Evolutionary conservation across 2,329 filamentous ascomycete species (phyloP), one percentile per base, ranked within the genome.

Genomic region (Botrytis pseudocinerea): DNA sequence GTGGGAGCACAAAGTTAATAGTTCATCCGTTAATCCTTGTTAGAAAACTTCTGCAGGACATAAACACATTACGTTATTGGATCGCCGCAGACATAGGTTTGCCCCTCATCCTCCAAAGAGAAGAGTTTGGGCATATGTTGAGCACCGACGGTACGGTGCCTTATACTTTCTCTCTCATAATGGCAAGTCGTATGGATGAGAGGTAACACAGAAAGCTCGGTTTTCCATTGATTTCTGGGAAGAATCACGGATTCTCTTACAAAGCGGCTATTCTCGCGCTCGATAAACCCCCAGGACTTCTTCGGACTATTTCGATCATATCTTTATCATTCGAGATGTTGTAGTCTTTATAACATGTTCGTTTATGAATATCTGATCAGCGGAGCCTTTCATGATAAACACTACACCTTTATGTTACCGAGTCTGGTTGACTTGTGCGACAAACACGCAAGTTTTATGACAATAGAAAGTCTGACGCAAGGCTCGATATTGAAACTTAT

Each of bases 61-160:
- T 68, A 42, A 68, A 57, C n/a, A 68, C 42, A 68, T 68, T 57
- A 42, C n/a, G 18, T 68, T 57, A 57, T 54, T 68, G 64, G 48
- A 20, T 57, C 18, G 64, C 48, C 65, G 42, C 38, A 22, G 48
- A 57, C 38, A 35, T 38, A 42, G 10, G 35, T 32, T 32, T 68
- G 35, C n/a, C 48, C 14, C 64, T 66, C 35, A 54, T 66, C 46
- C n/a, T 46, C 61, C 61, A 64, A 44, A 25, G n/a, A 46, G 40
- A 64, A 32, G 40, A 32, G 46, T 66, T 28, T n/a, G 54, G n/a
- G 40, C 64, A 51, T 68, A 42, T 57, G 25, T 42, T 54, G 16
- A 57, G 48, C 25, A 68, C 65, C 48, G 65, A 32, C 65, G 48
- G 48, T n/a, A 68, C 28, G 48, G 65, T 42, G 42, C 65, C 35